These are phyloP conservation scores for Mesembryanthemum crystallinum DNA, from an alignment of 148 eudicot species.

Conservation along the genomic window DNA sequence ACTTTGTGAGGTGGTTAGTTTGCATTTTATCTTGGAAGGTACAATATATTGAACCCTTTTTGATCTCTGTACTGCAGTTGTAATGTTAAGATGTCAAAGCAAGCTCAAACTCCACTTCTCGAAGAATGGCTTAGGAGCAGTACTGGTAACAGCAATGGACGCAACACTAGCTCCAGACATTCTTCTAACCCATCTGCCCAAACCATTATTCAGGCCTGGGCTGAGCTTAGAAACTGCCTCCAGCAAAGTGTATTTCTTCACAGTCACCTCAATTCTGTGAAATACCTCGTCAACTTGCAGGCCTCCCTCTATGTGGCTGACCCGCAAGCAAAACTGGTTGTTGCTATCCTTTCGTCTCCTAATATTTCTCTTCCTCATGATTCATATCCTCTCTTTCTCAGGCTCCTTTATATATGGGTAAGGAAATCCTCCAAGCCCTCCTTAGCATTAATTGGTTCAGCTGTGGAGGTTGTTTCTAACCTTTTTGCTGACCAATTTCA, in stretches of 20 bases:
- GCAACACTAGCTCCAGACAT: conserved; percentile 25
- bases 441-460: conserved; percentile 45
- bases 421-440: conserved; percentile 75
- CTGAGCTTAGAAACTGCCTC: conserved; percentile 75
- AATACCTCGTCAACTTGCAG: conserved; percentile 48
- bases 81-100: conserved; percentile 54
- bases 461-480: conserved; percentile 39
- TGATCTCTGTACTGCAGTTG: conserved; percentile 1
- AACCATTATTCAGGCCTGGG: conserved; percentile 85
- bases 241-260: conserved; percentile 42
- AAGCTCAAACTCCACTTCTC: conserved; percentile 55
- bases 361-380: conserved; percentile 50
- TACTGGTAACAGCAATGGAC: conserved; percentile 28
- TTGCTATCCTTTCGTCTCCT: conserved; percentile 64
- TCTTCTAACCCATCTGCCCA: conserved; percentile 59
- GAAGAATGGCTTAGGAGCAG: conserved; percentile 77
- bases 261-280: conserved; percentile 53
- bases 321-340: conserved; percentile 84
- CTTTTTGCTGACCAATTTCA: conserved; percentile 37
- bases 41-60: neutral
- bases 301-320: conserved; percentile 78
- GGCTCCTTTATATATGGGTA: conserved; percentile 85
- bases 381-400: conserved; percentile 66
- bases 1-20: no score
- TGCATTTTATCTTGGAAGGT: no score